phyloP scores from a whole-genome alignment of 176 grass and related monocot genomes.

The Ampelocalamus luodianensis region DNA sequence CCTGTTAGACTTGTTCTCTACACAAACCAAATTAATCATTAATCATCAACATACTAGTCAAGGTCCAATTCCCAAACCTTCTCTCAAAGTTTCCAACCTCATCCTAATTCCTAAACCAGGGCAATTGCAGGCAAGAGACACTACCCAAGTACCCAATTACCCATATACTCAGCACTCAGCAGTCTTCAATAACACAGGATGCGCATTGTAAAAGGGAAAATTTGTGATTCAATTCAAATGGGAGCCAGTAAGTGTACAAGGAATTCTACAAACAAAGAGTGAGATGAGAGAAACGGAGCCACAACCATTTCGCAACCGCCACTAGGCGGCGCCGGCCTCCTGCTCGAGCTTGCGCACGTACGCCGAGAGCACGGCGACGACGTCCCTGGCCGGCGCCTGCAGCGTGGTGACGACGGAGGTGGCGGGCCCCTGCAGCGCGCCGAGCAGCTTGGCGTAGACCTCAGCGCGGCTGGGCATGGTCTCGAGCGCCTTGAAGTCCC shows the following conservation, averaged over 20 bases:
- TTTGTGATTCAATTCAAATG: conserved; percentile 53
- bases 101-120: conserved; percentile 9
- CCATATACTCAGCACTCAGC: not conserved
- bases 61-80: not conserved
- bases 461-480: conserved; percentile 89
- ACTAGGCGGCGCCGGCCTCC: conserved; percentile 48
- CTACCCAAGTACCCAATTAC: no score
- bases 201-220: conserved; percentile 29
- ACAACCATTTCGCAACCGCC: conserved; percentile 26
- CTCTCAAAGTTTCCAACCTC: not conserved
- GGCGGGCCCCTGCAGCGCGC: conserved; percentile 70
- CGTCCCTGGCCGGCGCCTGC: conserved; percentile 66
- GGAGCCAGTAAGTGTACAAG: conserved; percentile 38
- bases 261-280: conserved; percentile 46
- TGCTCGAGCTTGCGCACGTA: conserved; percentile 76
- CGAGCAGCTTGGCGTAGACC: conserved; percentile 81
- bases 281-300: conserved; percentile 22
- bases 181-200: not conserved
- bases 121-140: no score
- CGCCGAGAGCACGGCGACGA: conserved; percentile 64
- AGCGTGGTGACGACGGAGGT: conserved; percentile 69
- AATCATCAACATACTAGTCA: not conserved
- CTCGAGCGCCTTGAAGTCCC: conserved; percentile 88
- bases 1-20: not conserved
- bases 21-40: not conserved